Percentiles rank a stretch among this genome's conserved stretches.
Evolutionary conservation across 768 basidiomycete species (phyloP).

Genomic region (Leccinum incarnatum): DNA sequence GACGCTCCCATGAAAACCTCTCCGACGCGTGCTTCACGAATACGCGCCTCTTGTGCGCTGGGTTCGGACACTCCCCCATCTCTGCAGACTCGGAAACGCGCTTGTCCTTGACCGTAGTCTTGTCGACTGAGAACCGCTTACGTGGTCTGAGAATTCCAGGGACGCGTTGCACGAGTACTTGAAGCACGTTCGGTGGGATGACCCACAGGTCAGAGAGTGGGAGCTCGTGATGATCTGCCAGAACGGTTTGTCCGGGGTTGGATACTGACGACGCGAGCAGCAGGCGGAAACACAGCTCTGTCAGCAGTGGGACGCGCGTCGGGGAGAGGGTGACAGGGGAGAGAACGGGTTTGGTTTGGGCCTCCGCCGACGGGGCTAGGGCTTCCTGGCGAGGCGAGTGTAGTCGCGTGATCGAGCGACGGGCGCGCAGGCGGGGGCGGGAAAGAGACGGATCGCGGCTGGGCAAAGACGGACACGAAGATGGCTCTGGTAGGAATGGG

Average conservation of each 20-base stretch:
- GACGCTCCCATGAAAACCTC: slow-evolving; percentile 60
- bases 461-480: too few species aligned
- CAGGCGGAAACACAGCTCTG: too few species aligned
- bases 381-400: background rate
- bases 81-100: slow-evolving; percentile 21
- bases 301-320: slow-evolving; percentile 19
- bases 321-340: slow-evolving; percentile 5
- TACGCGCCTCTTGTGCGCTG: slow-evolving; percentile 29
- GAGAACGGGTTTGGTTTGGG: background rate
- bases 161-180: slow-evolving; percentile 26
- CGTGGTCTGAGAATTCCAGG: slow-evolving; percentile 28
- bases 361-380: background rate
- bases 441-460: slow-evolving; percentile 9
- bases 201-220: background rate
- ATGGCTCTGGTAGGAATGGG: slow-evolving; percentile 46
- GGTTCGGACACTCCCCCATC: slow-evolving; percentile 49
- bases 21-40: slow-evolving; percentile 60
- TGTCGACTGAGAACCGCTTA: slow-evolving; percentile 19
- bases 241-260: too few species aligned
- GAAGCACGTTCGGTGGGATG: slow-evolving; percentile 21
- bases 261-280: too few species aligned
- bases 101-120: background rate
- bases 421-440: too few species aligned
- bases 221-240: too few species aligned
- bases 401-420: too few species aligned